These are phyloP conservation scores for Kurtzmaniella quercitrusa DNA, from an alignment of 1,139 yeast genomes.

Conservation along the genomic window DNA sequence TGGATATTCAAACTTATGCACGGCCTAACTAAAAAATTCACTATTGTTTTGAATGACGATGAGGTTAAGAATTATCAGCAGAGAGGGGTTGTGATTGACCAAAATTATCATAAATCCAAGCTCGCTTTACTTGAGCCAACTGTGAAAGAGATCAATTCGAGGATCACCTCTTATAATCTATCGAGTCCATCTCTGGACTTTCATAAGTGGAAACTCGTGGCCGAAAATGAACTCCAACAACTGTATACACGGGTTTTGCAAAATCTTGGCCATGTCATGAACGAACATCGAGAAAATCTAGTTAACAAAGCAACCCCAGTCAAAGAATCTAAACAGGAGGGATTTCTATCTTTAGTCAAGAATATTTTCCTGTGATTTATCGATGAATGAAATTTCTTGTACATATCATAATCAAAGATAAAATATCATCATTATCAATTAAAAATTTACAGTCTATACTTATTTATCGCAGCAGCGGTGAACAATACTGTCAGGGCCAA, in stretches of 20 bases:
- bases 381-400: background rate
- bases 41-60: conserved; percentile 10
- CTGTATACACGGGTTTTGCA: conserved; percentile 12
- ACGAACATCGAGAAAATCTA: conserved; percentile 5
- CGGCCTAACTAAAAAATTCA: conserved; percentile 8
- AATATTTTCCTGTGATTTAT: conserved; percentile 2
- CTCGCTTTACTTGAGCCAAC: conserved; percentile 38
- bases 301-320: conserved; percentile 8
- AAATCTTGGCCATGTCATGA: conserved; percentile 12
- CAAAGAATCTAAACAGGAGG: conserved; percentile 14
- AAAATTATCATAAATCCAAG: conserved; percentile 16
- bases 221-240: conserved; percentile 47
- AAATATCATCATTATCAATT: too few relatives aligned
- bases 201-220: conserved; percentile 59
- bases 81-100: conserved; percentile 33
- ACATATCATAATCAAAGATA: conserved; percentile 5
- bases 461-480: background rate
- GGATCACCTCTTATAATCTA: conserved; percentile 68
- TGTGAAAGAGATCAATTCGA: conserved; percentile 49
- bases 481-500: background rate
- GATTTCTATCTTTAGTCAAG: conserved; percentile 10
- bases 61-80: conserved; percentile 7
- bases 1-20: conserved; percentile 31
- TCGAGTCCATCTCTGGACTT: conserved; percentile 72
- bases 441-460: too few relatives aligned